These are phyloP conservation scores for Lichtheimia hyalospora DNA, from an alignment of 371 early-diverging fungal genomes.

Conservation along the genomic window DNA sequence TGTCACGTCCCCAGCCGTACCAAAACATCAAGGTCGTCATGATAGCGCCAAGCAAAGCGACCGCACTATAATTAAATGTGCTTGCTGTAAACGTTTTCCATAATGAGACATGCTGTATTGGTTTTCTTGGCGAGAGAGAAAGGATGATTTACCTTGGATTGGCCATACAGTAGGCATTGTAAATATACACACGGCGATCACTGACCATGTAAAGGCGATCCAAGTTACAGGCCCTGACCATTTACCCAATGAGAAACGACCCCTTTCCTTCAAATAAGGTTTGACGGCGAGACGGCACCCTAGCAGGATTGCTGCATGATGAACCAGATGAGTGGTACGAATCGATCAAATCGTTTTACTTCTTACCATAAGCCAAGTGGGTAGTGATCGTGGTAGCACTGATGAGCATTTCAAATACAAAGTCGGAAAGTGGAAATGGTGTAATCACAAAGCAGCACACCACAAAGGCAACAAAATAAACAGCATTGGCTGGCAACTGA, in stretches of 20 bases:
- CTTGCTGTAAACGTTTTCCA: not conserved
- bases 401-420: slow-evolving; percentile 59
- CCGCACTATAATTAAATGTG: not conserved
- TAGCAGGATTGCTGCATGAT: slow-evolving; percentile 29
- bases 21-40: slow-evolving; percentile 20
- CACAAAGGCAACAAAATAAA: slow-evolving; percentile 36
- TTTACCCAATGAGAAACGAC: slow-evolving; percentile 32
- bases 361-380: slow-evolving; percentile 65
- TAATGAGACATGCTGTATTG: not conserved
- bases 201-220: slow-evolving; percentile 33
- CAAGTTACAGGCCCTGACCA: slow-evolving; percentile 24
- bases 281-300: slow-evolving; percentile 24
- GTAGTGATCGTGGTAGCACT: slow-evolving; percentile 71
- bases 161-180: slow-evolving; percentile 41
- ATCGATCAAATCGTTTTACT: not conserved
- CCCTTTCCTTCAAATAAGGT: slow-evolving; percentile 16
- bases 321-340: not conserved
- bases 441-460: slow-evolving; percentile 34
- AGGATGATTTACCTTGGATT: slow-evolving; percentile 21
- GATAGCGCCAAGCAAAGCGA: slow-evolving; percentile 14
- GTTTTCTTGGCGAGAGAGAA: too few species aligned
- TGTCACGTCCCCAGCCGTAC: slow-evolving; percentile 23
- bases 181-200: slow-evolving; percentile 35
- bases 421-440: slow-evolving; percentile 40
- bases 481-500: slow-evolving; percentile 40